Evolutionary conservation across 2,329 filamentous ascomycete genomes (phyloP), one percentile per base, ranked within the genome.

Genomic region (Emericellopsis atlantica): DNA sequence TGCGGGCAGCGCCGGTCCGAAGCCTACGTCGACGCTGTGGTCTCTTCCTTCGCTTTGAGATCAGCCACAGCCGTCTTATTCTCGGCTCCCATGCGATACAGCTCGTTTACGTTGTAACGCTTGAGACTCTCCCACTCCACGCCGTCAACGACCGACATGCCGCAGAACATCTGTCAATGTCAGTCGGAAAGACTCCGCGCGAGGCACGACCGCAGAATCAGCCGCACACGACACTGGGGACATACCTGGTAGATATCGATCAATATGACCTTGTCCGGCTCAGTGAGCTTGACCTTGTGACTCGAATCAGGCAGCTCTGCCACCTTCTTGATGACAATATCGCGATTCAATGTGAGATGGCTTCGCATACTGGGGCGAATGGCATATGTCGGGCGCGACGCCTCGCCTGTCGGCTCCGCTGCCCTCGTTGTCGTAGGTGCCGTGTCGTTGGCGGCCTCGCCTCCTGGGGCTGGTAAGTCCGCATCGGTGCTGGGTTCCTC

Each of bases 201-300:
- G 29, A 23, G 26, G 29, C 29, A 10, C 32, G 15, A 11, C 10
- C 33, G 24, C 29, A 18, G 26, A 12, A 31, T 26, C 7, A 29
- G 34, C 21, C 31, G 15, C 33, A 18, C 42, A 38, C 49, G 29
- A 45, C 40, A 46, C 41, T n/a, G 43, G 42, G 44, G 49, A 37
- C 59, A 48, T 70, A 85, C 84, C 73, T 87, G 79, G 58, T 83
- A 90, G 43, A 92, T 72, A 51, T 92, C 84, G 43, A 92, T 76
- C 45, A 90, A 62, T 49, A 92, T 81, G 26, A 89, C 75, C 54
- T 85, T 76, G 61, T 90, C 84, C 29, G 84, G 84, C n/a, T 70
- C 72, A 37, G 70, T 74, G n/a, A 93, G 71, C 51, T 89, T 78
- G 44, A 92, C 86, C 52, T 79, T 82, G 60, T 92, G 85, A 32